Evolutionary conservation across 306 rosid genomes (phyloP).

Genomic region (Trichosanthes truncata): DNA sequence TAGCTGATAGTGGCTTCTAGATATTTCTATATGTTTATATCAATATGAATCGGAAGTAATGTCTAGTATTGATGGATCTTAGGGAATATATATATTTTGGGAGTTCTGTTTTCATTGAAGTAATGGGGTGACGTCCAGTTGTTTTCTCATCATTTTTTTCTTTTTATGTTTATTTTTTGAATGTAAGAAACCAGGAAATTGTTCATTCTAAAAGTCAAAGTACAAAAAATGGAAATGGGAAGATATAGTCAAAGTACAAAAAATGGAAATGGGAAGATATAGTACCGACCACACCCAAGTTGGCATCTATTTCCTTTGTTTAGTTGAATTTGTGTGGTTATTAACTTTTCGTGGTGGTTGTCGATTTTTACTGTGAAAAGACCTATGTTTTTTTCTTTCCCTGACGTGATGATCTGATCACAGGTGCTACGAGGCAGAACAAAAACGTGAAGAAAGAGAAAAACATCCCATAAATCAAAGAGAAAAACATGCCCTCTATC

Average conservation of each 20-base stretch:
- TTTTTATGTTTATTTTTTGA: not conserved
- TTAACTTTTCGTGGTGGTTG: not conserved
- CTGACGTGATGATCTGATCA: not conserved
- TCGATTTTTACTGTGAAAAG: not conserved
- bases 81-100: not conserved
- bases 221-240: not conserved
- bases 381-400: not conserved
- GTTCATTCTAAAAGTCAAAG: no score
- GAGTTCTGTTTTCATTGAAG: not conserved
- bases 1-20: not conserved
- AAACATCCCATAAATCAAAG: constrained; percentile 75
- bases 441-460: constrained; percentile 85
- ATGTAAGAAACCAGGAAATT: not conserved
- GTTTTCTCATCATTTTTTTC: not conserved
- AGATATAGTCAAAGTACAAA: not conserved
- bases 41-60: not conserved
- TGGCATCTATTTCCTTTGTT: not conserved
- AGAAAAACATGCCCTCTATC: constrained; percentile 70
- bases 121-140: not conserved
- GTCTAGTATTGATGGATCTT: not conserved
- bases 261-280: not conserved
- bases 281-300: not conserved
- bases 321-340: not conserved
- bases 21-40: not conserved
- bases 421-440: constrained; percentile 83